Conservation (phyloP, 768 basidiomycete genomes). For the Roridomyces roridus region DNA sequence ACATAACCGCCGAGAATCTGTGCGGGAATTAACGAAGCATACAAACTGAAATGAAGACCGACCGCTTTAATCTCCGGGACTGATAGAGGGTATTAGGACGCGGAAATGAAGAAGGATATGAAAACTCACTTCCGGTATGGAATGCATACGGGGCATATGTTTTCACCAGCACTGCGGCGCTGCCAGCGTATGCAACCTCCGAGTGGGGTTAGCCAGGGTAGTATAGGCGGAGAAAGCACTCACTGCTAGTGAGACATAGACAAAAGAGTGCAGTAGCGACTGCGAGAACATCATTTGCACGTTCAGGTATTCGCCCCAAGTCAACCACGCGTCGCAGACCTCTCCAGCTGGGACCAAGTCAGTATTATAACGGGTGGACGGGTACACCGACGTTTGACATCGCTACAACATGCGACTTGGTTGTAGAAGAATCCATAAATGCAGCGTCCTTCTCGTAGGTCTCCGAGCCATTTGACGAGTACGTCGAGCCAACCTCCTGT, state of each 20-base stretch:
- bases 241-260: slow-evolving; percentile 71
- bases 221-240: slow-evolving; percentile 29
- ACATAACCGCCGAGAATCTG: slow-evolving; percentile 87
- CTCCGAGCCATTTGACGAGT: slow-evolving; percentile 75
- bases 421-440: slow-evolving; percentile 75
- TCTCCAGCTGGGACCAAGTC: slow-evolving; percentile 58
- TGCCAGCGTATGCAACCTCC: slow-evolving; percentile 66
- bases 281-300: slow-evolving; percentile 62
- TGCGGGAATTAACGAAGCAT: too few relatives aligned
- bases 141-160: slow-evolving; percentile 79
- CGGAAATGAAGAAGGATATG: background rate
- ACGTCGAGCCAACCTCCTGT: slow-evolving; percentile 78
- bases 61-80: slow-evolving; percentile 85
- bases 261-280: slow-evolving; percentile 67
- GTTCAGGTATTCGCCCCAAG: slow-evolving; percentile 67
- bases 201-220: background rate
- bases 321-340: slow-evolving; percentile 68
- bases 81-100: slow-evolving; percentile 30
- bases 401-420: slow-evolving; percentile 73
- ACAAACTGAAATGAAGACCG: slow-evolving; percentile 26
- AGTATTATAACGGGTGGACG: background rate
- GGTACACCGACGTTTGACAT: slow-evolving; percentile 54
- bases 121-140: slow-evolving; percentile 76
- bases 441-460: slow-evolving; percentile 73
- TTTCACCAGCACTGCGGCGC: slow-evolving; percentile 67